Base-by-base conservation (phyloP, 345 rosid species). In the Chamaenerion angustifolium region DNA sequence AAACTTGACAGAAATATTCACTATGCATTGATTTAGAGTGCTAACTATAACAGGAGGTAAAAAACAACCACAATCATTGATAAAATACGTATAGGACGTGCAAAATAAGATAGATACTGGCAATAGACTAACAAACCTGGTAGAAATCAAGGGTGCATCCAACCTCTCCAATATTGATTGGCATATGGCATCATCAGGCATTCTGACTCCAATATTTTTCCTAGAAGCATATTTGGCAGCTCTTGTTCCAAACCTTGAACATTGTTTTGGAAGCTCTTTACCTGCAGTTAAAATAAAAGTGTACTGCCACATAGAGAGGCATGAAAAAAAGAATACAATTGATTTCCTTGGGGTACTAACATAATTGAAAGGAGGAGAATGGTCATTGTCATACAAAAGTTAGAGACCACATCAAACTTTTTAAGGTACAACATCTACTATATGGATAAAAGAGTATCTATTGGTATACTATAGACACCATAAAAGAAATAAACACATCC, bases 281-380 rank as follows among this genome's bases (percentile, higher is more conserved):
- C 92, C 85, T 56, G 95, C 94, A 64, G 94, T 89, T 70, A 89
- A 78, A 58, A 89, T 89, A 73, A 89, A 85, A 48, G 95, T 85
- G 56, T 85, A 89, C 97, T 85, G 95, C 65, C 2, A 42, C 44
- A 64, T 64, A 2, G 48, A 62, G n/a, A 61, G 49, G 55, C 18
- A 51, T 31, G 43, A 42, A 21, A 21, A 21, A 21, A 55, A 40
- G 48, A 59, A 27, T 56, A 23, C 35, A 14, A 40, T 11, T 12
- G 12, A 16, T 8, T 6, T 7, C 50, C 48, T 9, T 11, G 40
- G 51, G 49, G 57, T 57, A 12, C 57, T 45, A n/a, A 48, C 46
- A 16, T 40, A 12, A 43, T 49, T 21, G 21, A 45, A n/a, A 11
- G 21, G 11, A 1, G 4, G 11, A 11, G 49, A 31, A 31, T 31